Percentiles rank a stretch among this genome's conserved stretches.
phyloP scores from a whole-genome alignment of 768 basidiomycete genomes.

The Boletus rubropictus region DNA sequence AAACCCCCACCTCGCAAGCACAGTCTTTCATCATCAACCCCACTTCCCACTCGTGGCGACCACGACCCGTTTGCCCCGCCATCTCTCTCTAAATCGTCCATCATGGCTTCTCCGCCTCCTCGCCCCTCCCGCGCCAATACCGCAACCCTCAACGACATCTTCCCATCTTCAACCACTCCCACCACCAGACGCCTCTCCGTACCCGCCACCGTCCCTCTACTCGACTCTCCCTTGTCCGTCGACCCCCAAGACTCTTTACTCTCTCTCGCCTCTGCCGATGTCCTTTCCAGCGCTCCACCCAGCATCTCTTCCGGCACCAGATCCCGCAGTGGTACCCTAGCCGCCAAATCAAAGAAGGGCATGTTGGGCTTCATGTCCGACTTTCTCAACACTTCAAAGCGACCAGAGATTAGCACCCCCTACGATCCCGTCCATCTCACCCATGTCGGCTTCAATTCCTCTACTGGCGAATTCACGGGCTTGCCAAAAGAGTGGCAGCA shows the following conservation, averaged over 20 bases:
- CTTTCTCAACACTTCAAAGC: conserved; percentile 70
- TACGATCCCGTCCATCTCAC: conserved; percentile 99
- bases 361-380: conserved; percentile 62
- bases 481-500: conserved; percentile 99
- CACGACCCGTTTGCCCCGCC: conserved; percentile 51
- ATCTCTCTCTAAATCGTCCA: neutral
- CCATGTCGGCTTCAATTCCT: conserved; percentile 98
- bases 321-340: conserved; percentile 39
- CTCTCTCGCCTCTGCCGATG: conserved; percentile 14
- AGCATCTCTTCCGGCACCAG: conserved; percentile 28
- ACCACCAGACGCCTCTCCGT: conserved; percentile 49
- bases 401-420: conserved; percentile 91
- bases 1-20: conserved; percentile 58
- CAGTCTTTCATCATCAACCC: conserved; percentile 37
- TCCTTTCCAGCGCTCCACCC: neutral
- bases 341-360: conserved; percentile 51
- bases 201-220: conserved; percentile 31
- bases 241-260: conserved; percentile 22
- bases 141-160: conserved; percentile 71
- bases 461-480: conserved; percentile 96
- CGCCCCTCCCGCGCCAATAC: conserved; percentile 84
- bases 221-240: conserved; percentile 21
- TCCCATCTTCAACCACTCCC: conserved; percentile 39
- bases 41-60: conserved; percentile 32
- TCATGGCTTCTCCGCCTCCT: conserved; percentile 53